Base-by-base conservation (phyloP, 2,329 filamentous ascomycete species). In the Botrytis tulipae region DNA sequence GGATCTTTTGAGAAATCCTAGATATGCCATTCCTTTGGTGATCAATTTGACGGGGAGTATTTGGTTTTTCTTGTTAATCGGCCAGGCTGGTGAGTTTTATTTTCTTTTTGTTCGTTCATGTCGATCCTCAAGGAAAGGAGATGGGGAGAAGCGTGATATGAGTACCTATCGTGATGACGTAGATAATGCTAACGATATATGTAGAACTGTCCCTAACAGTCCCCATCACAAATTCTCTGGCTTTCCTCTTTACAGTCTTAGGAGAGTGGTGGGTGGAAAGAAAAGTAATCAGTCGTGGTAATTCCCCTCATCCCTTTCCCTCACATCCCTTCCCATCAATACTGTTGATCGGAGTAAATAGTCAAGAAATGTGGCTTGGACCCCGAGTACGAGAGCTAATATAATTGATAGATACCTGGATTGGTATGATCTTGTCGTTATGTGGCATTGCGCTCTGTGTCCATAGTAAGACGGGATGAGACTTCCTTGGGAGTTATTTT, bases 41-140 rank as follows among this genome's bases (percentile, higher is more conserved):
- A 83, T 97, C 74, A 98, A 98, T 81, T 84, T 98, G 71, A 97
- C 95, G 4, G 95, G 95, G 44, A 97, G 94, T 80, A 87, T 98
- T 72, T 98, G 95, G 95, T 98, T 98, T 83, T 98, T 98, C 79
- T 83, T 98, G 77, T 85, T 98, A 76, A 95, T 98, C 83, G 95
- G 95, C 10, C 90, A 96, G 82, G 95, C 95, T 79, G 94, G 94
- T 97, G 83, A 78, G 92, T 77, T 74, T 44, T 35, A 25, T 48
- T n/a, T 6, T 22, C 48, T 40, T 44, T 37, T 54, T n/a, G n/a
- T 57, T 62, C 22, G 10, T 69, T 69, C 14, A 4, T 37, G 8
- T 42, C 60, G 7, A 35, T 61, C 57, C 29, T 7, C 2, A 2
- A 37, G 25, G n/a, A 20, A 12, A 18, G n/a, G 16, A 25, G n/a